Evolutionary conservation across 2,329 filamentous ascomycete species (phyloP).

Genomic region (Hymenotorrendiella dingleyae): DNA sequence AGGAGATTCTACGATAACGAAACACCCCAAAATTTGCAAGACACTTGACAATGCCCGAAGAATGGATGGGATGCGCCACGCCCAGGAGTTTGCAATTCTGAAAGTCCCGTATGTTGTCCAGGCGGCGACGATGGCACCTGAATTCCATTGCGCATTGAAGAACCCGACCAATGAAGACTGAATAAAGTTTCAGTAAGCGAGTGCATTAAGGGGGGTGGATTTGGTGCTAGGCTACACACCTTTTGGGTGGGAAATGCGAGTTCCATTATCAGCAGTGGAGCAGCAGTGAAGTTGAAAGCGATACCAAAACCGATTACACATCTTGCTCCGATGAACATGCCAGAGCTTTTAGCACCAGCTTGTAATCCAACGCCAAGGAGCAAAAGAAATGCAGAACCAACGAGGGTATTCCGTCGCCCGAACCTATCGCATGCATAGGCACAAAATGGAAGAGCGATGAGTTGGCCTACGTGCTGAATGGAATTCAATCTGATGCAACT

Average conservation of each 20-base stretch:
- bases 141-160: constrained; percentile 3
- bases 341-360: not conserved
- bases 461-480: not conserved
- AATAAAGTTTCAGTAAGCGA: not conserved
- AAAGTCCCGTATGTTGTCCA: constrained; percentile 38
- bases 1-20: constrained; percentile 25
- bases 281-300: constrained; percentile 2
- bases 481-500: not conserved
- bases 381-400: not conserved
- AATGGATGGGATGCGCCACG: constrained; percentile 24
- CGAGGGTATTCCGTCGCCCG: not conserved
- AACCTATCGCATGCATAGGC: not conserved
- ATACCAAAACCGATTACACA: constrained; percentile 5
- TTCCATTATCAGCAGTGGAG: constrained; percentile 45
- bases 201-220: not conserved
- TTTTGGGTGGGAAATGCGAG: constrained; percentile 49
- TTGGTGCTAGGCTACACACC: no score
- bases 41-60: constrained; percentile 1
- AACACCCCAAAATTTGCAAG: not conserved
- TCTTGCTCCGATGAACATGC: constrained; percentile 1
- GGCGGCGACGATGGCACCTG: constrained; percentile 36
- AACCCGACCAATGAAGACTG: not conserved
- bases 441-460: constrained; percentile 4
- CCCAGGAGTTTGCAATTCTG: constrained; percentile 13
- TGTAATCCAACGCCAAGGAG: not conserved